Base-by-base conservation (phyloP, 148 eudicot genomes). In the Mesembryanthemum crystallinum region DNA sequence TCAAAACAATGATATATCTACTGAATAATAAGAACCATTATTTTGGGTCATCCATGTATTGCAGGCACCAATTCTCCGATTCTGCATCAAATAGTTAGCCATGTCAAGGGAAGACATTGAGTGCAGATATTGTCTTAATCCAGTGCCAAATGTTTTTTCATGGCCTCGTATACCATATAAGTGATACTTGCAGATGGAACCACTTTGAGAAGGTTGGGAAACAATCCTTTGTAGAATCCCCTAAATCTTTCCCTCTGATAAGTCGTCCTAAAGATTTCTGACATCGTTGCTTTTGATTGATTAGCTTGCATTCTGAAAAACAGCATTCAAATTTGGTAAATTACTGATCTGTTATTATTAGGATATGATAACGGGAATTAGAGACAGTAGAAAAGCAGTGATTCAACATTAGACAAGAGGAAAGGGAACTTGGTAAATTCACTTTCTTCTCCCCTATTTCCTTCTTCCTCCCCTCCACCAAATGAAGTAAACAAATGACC, bases 161-260 rank as follows among this genome's bases (percentile, higher is more conserved):
- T 92, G 73, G 88, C 81, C 76, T 95, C 98, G 24, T 92, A 95
- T 69, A 89, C 90, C 81, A 95, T 65, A 76, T 95, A 95, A 3
- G 97, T 92, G 76, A 94, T 94, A 80, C 98, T 90, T 69, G 98
- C 98, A 39, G 97, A 85, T 17, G 98, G 98, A 14, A 94, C 84
- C 64, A 94, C 98, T 88, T 94, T 94, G 64, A 92, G 89, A 64
- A 95, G 92, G 86, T 95, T 92, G 11, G 98, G 98, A 45, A 95
- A 83, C 78, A 95, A 87, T 51, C 98, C 98, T 82, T 95, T 95
- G 87, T 95, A 95, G 82, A 92, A 95, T 70, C 98, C 98, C 64
- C 88, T 84, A 25, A 81, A 39, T 49, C 89, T 89, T 88, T 95
- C 98, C 76, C 76, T 78, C 70, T 78, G 79, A 74, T 81, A 81